These are phyloP conservation scores for Sicyos edulis DNA, from an alignment of 306 rosid genomes.

Conservation along the genomic window DNA sequence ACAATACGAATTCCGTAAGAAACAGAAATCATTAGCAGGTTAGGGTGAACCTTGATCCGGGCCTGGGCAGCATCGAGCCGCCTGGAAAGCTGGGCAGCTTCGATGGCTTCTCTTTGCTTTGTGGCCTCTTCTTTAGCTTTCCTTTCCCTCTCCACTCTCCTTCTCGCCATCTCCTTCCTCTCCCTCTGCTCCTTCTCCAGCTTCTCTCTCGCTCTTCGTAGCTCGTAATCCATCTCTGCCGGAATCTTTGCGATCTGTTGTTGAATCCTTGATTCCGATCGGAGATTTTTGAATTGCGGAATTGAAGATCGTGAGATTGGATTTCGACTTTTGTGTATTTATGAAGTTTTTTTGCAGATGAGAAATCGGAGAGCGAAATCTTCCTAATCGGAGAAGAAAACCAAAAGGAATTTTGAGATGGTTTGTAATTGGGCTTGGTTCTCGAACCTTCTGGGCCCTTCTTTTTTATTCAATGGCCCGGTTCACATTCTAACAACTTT, in stretches of 20 bases:
- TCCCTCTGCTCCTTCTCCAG: slow-evolving; percentile 81
- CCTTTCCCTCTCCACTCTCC: slow-evolving; percentile 49
- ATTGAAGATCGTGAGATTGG: not conserved
- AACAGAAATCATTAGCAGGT: not conserved
- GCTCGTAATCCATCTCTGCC: slow-evolving; percentile 74
- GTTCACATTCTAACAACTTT: not conserved
- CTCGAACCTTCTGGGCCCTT: slow-evolving; percentile 11
- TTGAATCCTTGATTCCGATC: not conserved
- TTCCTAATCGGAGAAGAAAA: not conserved
- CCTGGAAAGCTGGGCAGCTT: slow-evolving; percentile 69
- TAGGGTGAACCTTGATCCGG: slow-evolving; percentile 66
- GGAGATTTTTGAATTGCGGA: not conserved
- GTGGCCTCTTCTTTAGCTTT: slow-evolving; percentile 63
- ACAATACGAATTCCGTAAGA: not conserved
- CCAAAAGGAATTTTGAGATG: not conserved
- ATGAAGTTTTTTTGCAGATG: not conserved
- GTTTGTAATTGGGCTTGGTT: not conserved
- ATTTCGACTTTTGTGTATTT: not conserved
- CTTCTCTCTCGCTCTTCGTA: slow-evolving; percentile 86
- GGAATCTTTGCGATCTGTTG: not conserved
- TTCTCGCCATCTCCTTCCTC: slow-evolving; percentile 46
- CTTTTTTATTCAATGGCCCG: not conserved
- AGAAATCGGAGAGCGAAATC: not conserved
- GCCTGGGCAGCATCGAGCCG: slow-evolving; percentile 83
- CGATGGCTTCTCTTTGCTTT: slow-evolving; percentile 75